Conservation (phyloP, 1,139 yeast species). For the Geotrichum bryndzae region DNA sequence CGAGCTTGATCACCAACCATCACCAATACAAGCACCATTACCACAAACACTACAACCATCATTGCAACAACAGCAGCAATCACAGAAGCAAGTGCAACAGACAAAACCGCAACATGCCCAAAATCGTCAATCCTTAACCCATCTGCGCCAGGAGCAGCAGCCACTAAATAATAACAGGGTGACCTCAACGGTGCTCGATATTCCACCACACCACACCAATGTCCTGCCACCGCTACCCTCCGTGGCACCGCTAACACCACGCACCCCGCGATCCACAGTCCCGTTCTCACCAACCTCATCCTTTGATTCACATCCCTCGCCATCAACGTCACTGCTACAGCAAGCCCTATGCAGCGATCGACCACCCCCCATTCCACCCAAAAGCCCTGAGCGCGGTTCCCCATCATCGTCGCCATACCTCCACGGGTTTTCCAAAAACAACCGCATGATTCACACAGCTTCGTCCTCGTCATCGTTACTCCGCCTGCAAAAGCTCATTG, state of each 20-base stretch:
- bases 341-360: not conserved
- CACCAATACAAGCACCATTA: not conserved
- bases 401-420: not conserved
- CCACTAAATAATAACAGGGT: not conserved
- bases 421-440: not conserved
- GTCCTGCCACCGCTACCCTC: not conserved
- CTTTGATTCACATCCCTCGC: not conserved
- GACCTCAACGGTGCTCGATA: not conserved
- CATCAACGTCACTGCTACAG: not conserved
- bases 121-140: not conserved
- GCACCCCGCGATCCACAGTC: not conserved
- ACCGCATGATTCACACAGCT: not conserved
- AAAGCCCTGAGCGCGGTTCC: constrained; percentile 3
- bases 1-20: not conserved
- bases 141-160: not conserved
- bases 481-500: constrained; percentile 26
- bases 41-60: not conserved
- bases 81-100: not conserved
- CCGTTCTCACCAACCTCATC: not conserved
- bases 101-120: not conserved
- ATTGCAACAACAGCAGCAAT: not conserved
- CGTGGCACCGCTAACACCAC: not conserved
- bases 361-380: constrained; percentile 8
- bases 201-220: not conserved
- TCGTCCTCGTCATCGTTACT: constrained; percentile 26